phyloP scores from a whole-genome alignment of 176 grass and related monocot genomes.

The Aegilops tauschii region DNA sequence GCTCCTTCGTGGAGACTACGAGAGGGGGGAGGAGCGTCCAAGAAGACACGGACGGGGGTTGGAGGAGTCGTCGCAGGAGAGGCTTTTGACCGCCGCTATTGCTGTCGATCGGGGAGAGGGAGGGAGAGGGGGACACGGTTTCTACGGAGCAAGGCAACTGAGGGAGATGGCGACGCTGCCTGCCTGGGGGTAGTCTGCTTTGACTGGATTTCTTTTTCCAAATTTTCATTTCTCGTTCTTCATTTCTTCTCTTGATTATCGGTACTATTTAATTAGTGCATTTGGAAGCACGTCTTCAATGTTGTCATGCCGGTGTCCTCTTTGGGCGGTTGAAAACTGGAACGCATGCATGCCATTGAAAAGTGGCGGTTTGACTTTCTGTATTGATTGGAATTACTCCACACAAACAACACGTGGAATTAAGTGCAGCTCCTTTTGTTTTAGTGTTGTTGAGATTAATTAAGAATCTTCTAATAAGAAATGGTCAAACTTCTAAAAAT shows the following conservation, averaged over 20 bases:
- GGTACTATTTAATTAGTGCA: too few relatives aligned
- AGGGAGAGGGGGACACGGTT: constrained; percentile 50
- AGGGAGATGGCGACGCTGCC: constrained; percentile 1
- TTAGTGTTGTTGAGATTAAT: too few relatives aligned
- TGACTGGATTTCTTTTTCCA: constrained; percentile 39
- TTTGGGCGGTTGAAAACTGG: neutral
- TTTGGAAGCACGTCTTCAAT: neutral
- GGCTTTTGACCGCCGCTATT: constrained; percentile 65
- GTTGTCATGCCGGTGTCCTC: neutral
- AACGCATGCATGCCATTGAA: neutral
- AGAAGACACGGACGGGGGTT: neutral
- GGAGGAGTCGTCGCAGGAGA: constrained; percentile 13
- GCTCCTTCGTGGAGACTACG: constrained; percentile 1
- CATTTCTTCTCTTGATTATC: neutral
- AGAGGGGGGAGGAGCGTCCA: neutral
- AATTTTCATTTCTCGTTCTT: neutral
- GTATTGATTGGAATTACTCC: neutral
- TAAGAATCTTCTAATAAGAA: neutral
- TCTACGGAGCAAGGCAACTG: constrained; percentile 28
- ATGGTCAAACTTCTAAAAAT: neutral
- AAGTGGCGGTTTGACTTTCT: neutral
- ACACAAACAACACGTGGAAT: neutral
- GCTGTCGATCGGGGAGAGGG: constrained; percentile 32
- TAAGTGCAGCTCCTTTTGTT: neutral
- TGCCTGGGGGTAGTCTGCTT: constrained; percentile 34